Base-by-base conservation (phyloP, 805 yeast genomes). In the Candida qinlingensis region DNA sequence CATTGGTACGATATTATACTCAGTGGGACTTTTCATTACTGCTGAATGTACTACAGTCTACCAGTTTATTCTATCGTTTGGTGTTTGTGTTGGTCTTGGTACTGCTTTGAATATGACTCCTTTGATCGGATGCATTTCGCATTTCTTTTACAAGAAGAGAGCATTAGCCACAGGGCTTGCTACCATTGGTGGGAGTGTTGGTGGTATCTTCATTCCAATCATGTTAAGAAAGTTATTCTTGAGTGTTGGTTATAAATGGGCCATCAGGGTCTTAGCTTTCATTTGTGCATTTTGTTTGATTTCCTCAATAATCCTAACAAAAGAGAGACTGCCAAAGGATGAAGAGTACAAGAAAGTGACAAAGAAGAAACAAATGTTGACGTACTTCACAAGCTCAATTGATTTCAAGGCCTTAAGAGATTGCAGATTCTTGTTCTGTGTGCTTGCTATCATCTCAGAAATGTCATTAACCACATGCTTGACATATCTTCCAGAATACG, bases 21-120 rank as follows among this genome's bases (percentile, higher is more conserved):
- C 75, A 33, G 67, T 70, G 6, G 87, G 87, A 0, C 62, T 82
- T 29, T 68, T 84, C 62, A 78, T 80, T 2, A 69, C 79, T 19
- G 85, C 84, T 10, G 74, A 71, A 45, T 74, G 83, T 60, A 66
- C 65, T 1, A 57, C 71, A 7, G 71, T 80, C 10, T 81, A 76
- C 66, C 87, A 84, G 46, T 84, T 84, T 54, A 72, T 84, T 25
- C 62, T 83, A 28, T 70, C 85, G 28, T 81, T 83, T 58, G 79
- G 82, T 6, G 58, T 83, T 1, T 66, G 75, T 34, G 66, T 74
- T 38, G 90, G 89, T 5, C 52, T 75, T 5, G 88, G 87, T 0
- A 73, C 79, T 35, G 85, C 83, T 0, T 61, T 82, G 41, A 71
- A 81, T 37, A 76, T 81, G 71, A 75, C 83, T 6, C 88, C 89